Evolutionary conservation across 2,329 filamentous ascomycete genomes (phyloP), one percentile per base, ranked within the genome.

Genomic region (Coniochaeta pulveracea): DNA sequence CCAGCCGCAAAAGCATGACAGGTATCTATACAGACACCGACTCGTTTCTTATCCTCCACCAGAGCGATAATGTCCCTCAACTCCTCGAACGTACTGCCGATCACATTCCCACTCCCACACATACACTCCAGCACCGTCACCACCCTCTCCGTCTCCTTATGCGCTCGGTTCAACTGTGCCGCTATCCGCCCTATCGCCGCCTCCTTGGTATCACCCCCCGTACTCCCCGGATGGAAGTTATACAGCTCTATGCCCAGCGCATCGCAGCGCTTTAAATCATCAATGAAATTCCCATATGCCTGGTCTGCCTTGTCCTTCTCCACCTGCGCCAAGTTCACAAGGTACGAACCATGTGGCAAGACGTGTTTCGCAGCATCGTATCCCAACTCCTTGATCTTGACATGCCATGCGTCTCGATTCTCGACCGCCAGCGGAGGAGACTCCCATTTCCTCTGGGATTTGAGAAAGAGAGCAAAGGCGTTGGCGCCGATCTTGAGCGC

Each of bases 1-100:
- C 91, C 91, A 0, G 85, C 88, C 0, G 89, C 89, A 55, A 96
- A 96, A 37, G 86, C 78, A 57, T 98, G 91, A 58, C 91, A 98
- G 0, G 91, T 98, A 54, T 98, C 91, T 36, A 98, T 76, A 56
- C 91, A 98, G 12, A 98, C 86, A 28, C 89, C 91, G 2, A 98
- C 79, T 19, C 91, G 76, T 26, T 64, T 55, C 60, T 94, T 93
- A 54, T 93, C 76, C 15, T 86, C 71, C 16, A 96, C 73, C 7
- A 76, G 65, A 10, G 69, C 69, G 44, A 98, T 93, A 42, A 95
- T 84, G 47, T 86, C 82, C 10, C 80, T 69, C 29, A 98, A 69
- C 47, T 98, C 89, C 51, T 88, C 78, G 52, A 94, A 93, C 1
- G 71, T 78, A 11, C 76, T 79, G 19, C 91, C 91, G 33, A 98